These are phyloP conservation scores for Fusarium equiseti DNA, from an alignment of 2,329 filamentous ascomycete species.

Conservation along the genomic window DNA sequence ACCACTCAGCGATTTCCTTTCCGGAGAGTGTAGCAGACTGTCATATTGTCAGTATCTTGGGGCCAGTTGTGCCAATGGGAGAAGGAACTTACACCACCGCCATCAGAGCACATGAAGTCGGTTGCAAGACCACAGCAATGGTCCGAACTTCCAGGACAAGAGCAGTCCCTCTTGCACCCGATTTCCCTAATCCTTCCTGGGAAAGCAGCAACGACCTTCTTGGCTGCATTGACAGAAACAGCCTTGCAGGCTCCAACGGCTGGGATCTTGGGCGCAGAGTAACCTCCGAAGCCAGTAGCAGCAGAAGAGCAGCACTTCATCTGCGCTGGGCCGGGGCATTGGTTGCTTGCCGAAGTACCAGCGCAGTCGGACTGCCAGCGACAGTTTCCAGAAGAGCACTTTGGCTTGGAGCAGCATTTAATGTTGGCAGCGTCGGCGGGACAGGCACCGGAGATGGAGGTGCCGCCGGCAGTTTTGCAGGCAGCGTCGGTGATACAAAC, in stretches of 20 bases:
- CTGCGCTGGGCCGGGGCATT: constrained; percentile 55
- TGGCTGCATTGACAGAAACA: constrained; percentile 53
- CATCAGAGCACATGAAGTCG: constrained; percentile 56
- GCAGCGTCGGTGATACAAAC: constrained; percentile 55
- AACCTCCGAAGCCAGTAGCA: constrained; percentile 52
- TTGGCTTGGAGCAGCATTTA: constrained; percentile 58
- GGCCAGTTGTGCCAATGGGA: neutral
- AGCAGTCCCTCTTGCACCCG: constrained; percentile 51
- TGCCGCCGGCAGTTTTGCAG: constrained; percentile 55
- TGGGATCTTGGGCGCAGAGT: constrained; percentile 51
- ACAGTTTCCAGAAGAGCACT: constrained; percentile 54
- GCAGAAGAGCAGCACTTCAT: constrained; percentile 56
- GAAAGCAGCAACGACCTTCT: constrained; percentile 52
- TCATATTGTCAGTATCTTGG: neutral
- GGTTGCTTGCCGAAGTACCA: constrained; percentile 46
- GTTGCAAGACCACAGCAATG: constrained; percentile 56
- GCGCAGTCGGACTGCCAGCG: constrained; percentile 55
- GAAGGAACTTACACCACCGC: constrained; percentile 51
- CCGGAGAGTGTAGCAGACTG: constrained; percentile 55
- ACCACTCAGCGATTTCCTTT: constrained; percentile 61
- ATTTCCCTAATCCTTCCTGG: constrained; percentile 54
- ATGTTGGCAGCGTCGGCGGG: constrained; percentile 54
- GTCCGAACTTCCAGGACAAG: constrained; percentile 51
- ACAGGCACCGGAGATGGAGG: constrained; percentile 54
- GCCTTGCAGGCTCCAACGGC: constrained; percentile 53